Evolutionary conservation across 2,329 filamentous ascomycete genomes (phyloP), one percentile per base, ranked within the genome.

Genomic region (Ustilaginoidea virens): DNA sequence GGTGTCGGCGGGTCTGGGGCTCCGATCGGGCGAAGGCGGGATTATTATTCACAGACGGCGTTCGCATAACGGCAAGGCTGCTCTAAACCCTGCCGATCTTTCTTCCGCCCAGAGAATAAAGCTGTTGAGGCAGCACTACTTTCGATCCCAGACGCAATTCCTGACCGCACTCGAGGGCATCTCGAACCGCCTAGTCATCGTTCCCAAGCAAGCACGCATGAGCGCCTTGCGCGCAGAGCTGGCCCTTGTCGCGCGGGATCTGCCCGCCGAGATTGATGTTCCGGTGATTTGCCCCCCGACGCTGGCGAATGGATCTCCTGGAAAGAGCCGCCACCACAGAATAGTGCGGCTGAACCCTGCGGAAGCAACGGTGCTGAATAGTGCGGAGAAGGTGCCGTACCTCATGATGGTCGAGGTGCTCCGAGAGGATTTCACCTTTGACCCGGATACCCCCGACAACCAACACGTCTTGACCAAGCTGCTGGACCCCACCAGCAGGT

Each of bases 381-480:
- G 81, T 47, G 81, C 81, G 4, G 80, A 90, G 49, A 80, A 85
- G 47, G 81, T 90, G 25, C 81, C 81, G 1, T 90, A 85, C 51
- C 53, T 90, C 28, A 63, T 90, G 17, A 86, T 90, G 80, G 71
- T 87, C 3, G 81, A 90, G 46, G 74, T 90, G 14, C 55, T 90
- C 27, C 63, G 76, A 15, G 80, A 87, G 39, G 81, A 90, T 43
- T 87, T 90, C 45, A 75, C 76, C 19, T 90, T 90, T 42, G 75
- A 87, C 40, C 79, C 80, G 1, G 71, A 78, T 18, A 76, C 73
- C 1, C 60, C 67, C 17, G 76, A 82, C 37, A 90, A 90, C 41
- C 66, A 78, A 44, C 63, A 69, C 29, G 55, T 90, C 14, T 50
- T 80, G 19, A 53, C 57, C 8, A 66, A 54, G 6, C 50, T 80